Conservation (phyloP, 805 yeast species). For the Grigorovia transvaalensis region DNA sequence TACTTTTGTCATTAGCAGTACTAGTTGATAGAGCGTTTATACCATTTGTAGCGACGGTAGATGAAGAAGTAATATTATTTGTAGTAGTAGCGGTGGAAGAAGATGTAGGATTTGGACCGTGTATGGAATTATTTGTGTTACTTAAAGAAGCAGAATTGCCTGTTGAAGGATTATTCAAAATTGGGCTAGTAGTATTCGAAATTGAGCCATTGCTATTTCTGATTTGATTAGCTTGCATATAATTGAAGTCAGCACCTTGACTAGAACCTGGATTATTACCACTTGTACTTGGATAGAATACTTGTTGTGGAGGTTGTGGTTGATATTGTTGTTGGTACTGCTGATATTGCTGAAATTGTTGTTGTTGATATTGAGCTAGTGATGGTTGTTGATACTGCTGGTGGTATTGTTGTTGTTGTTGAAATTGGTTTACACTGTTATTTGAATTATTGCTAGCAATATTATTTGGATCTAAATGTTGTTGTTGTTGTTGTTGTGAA, state of each 20-base stretch:
- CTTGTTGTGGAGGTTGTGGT: slow-evolving; percentile 4
- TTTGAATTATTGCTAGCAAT: neutral
- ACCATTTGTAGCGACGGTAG: neutral
- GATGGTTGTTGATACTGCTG: slow-evolving; percentile 8
- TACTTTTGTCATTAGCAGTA: neutral
- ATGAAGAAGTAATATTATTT: neutral
- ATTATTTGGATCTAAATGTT: slow-evolving; percentile 3
- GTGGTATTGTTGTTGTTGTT: slow-evolving; percentile 8
- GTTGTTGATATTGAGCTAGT: slow-evolving; percentile 9
- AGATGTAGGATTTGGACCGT: neutral
- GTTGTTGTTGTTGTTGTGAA: slow-evolving; percentile 15
- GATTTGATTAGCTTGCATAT: neutral
- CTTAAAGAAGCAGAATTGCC: neutral
- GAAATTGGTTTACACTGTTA: slow-evolving; percentile 5
- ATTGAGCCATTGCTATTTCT: neutral
- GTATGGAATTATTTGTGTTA: neutral
- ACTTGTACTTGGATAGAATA: slow-evolving; percentile 1
- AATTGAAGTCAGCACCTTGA: neutral
- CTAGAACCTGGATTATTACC: neutral
- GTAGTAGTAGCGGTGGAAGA: neutral
- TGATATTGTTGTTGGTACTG: slow-evolving; percentile 7
- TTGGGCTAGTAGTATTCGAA: neutral
- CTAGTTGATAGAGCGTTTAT: neutral
- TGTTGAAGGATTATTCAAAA: neutral
- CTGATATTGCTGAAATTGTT: slow-evolving; percentile 6